A percentile compares a stretch with the other conserved stretches of the same genome.
These are phyloP conservation scores for Yamadazyma aaseri DNA, from an alignment of 1,139 yeast genomes.

Conservation along the genomic window DNA sequence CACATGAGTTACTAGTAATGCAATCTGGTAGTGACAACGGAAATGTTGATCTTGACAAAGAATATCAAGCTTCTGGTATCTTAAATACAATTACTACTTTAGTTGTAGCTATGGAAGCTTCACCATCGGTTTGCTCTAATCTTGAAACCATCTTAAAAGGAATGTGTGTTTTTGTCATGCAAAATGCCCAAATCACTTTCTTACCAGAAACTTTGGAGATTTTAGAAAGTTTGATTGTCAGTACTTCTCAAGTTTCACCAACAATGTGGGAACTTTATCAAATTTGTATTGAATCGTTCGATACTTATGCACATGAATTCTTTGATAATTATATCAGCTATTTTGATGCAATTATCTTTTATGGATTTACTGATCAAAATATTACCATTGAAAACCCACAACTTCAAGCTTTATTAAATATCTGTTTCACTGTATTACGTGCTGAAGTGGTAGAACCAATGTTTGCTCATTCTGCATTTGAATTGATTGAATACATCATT, in stretches of 20 bases:
- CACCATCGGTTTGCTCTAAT: constrained; percentile 42
- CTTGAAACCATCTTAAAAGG: constrained; percentile 42
- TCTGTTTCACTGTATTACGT: constrained; percentile 37
- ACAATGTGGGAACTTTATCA: constrained; percentile 48
- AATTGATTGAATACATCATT: constrained; percentile 39
- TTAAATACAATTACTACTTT: constrained; percentile 52
- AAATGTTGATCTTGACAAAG: constrained; percentile 41
- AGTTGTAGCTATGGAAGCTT: constrained; percentile 50
- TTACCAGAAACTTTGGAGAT: constrained; percentile 50
- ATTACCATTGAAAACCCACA: constrained; percentile 36
- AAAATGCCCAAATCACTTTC: constrained; percentile 48
- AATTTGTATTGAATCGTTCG: constrained; percentile 45
- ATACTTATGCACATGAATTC: constrained; percentile 53
- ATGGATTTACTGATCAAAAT: constrained; percentile 41
- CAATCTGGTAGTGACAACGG: constrained; percentile 23
- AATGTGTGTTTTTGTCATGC: constrained; percentile 45
- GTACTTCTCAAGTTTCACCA: constrained; percentile 43
- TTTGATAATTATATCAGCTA: constrained; percentile 50
- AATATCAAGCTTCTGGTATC: constrained; percentile 52
- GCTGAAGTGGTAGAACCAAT: constrained; percentile 40
- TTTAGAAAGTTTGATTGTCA: constrained; percentile 46
- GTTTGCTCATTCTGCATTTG: constrained; percentile 43
- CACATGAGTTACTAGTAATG: constrained; percentile 42
- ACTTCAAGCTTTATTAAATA: constrained; percentile 39
- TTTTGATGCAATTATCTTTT: constrained; percentile 47